Conservation (phyloP, 2,329 filamentous ascomycete species). For the Verticillium albo-atrum region DNA sequence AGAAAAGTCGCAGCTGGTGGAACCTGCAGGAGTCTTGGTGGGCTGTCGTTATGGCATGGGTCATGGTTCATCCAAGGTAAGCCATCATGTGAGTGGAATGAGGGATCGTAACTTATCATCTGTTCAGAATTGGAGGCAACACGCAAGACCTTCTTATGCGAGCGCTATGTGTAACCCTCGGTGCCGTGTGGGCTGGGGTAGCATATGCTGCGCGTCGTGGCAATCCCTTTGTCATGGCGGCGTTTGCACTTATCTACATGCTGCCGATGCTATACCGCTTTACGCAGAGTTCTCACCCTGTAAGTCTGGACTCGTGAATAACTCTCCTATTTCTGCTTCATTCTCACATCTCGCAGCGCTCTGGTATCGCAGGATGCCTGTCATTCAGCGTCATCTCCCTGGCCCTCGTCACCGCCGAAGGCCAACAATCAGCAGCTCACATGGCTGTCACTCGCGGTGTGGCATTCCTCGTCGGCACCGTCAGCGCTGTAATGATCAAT, state of each 20-base stretch:
- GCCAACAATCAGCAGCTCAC: constrained; percentile 26
- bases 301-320: constrained; percentile 21
- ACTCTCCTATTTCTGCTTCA: background rate
- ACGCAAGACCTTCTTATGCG: constrained; percentile 52
- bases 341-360: constrained; percentile 31
- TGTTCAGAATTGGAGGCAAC: constrained; percentile 45
- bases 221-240: constrained; percentile 50
- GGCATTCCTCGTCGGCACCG: constrained; percentile 48
- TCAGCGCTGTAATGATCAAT: constrained; percentile 50
- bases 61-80: constrained; percentile 47
- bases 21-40: constrained; percentile 53
- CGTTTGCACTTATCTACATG: constrained; percentile 53
- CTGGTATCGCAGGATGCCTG: constrained; percentile 53
- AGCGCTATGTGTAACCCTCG: constrained; percentile 42
- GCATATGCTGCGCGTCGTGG: constrained; percentile 45
- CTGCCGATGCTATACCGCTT: constrained; percentile 55
- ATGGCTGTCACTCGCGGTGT: constrained; percentile 43
- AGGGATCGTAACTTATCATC: background rate
- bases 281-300: constrained; percentile 49
- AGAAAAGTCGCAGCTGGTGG: constrained; percentile 44
- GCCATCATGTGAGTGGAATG: constrained; percentile 2
- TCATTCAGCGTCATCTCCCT: constrained; percentile 52
- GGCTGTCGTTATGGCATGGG: constrained; percentile 53
- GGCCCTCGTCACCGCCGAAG: constrained; percentile 26
- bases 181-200: constrained; percentile 50